Percentiles rank a stretch among this genome's conserved stretches.
Conservation (phyloP, 805 yeast genomes). For the Starmerella sirachaensis region DNA sequence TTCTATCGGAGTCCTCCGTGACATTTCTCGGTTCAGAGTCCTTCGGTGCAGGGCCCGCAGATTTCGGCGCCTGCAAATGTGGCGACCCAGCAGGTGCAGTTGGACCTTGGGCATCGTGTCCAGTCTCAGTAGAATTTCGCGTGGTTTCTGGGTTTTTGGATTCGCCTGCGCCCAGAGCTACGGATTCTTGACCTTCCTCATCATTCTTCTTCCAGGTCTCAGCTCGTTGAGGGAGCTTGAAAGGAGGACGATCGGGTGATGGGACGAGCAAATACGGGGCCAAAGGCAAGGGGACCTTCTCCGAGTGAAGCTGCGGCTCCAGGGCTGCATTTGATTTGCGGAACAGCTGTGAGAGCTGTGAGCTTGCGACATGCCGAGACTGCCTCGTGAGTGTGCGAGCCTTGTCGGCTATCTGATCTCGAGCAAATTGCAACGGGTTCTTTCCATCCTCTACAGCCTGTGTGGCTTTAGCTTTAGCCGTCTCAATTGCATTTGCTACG, state of each 20-base stretch:
- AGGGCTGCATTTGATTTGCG: slow-evolving; percentile 18
- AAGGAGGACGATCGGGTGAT: slow-evolving; percentile 21
- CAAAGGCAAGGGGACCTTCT: slow-evolving; percentile 17
- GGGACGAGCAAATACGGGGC: slow-evolving; percentile 20
- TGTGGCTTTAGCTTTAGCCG: slow-evolving; percentile 13
- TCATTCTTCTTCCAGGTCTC: too few relatives aligned
- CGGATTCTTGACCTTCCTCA: too few relatives aligned
- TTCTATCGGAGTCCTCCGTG: too few relatives aligned
- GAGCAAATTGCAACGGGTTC: neutral
- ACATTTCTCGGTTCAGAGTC: too few relatives aligned
- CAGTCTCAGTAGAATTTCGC: too few relatives aligned
- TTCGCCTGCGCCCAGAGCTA: too few relatives aligned
- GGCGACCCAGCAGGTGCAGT: too few relatives aligned
- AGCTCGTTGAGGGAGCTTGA: too few relatives aligned
- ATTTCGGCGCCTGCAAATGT: too few relatives aligned
- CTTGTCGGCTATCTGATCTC: neutral
- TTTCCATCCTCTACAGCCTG: slow-evolving; percentile 1
- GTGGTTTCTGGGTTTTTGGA: too few relatives aligned
- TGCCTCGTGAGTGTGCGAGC: slow-evolving; percentile 16
- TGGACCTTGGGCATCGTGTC: too few relatives aligned
- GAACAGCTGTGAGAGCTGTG: slow-evolving; percentile 20
- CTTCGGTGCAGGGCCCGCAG: too few relatives aligned
- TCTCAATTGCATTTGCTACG: slow-evolving; percentile 12
- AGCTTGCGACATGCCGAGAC: slow-evolving; percentile 16
- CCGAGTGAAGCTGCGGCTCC: slow-evolving; percentile 13